phyloP scores from a whole-genome alignment of 2,329 filamentous ascomycete genomes.

The Fusarium xylarioides region DNA sequence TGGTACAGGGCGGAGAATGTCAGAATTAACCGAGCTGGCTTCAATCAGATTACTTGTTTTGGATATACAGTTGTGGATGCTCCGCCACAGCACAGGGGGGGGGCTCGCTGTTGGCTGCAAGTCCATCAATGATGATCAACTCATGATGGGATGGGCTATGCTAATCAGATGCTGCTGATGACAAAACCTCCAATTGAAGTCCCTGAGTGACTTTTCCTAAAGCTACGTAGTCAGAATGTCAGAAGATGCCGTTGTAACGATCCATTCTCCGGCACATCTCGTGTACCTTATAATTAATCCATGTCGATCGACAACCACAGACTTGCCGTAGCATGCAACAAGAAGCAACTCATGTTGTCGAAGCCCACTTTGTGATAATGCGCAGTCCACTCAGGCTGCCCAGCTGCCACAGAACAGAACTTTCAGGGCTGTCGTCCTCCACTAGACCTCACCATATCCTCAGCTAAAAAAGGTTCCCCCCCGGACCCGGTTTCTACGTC shows the following conservation, averaged over 20 bases:
- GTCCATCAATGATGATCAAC: neutral
- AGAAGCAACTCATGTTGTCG: neutral
- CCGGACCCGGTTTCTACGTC: slow-evolving; percentile 20
- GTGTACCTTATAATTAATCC: slow-evolving; percentile 5
- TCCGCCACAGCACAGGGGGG: slow-evolving; percentile 25
- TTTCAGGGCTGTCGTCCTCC: slow-evolving; percentile 21
- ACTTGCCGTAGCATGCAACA: neutral
- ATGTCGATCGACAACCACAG: slow-evolving; percentile 1
- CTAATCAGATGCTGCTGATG: slow-evolving; percentile 9
- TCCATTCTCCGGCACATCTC: slow-evolving; percentile 13
- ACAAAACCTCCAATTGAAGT: slow-evolving; percentile 20
- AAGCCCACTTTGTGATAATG: neutral
- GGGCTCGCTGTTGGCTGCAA: slow-evolving; percentile 3
- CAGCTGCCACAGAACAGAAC: slow-evolving; percentile 5
- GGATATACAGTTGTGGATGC: slow-evolving; percentile 21
- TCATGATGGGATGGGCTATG: slow-evolving; percentile 12
- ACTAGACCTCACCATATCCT: slow-evolving; percentile 32
- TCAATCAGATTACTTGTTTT: slow-evolving; percentile 16
- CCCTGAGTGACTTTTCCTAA: neutral
- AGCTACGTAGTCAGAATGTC: slow-evolving; percentile 3
- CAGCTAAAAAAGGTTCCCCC: slow-evolving; percentile 31
- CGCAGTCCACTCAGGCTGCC: neutral
- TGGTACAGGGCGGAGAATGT: slow-evolving; percentile 10
- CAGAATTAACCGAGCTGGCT: slow-evolving; percentile 16
- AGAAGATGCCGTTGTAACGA: slow-evolving; percentile 14